Evolutionary conservation across 768 basidiomycete species (phyloP), one percentile per base, ranked within the genome.

Genomic region (Gymnopilus junonius): DNA sequence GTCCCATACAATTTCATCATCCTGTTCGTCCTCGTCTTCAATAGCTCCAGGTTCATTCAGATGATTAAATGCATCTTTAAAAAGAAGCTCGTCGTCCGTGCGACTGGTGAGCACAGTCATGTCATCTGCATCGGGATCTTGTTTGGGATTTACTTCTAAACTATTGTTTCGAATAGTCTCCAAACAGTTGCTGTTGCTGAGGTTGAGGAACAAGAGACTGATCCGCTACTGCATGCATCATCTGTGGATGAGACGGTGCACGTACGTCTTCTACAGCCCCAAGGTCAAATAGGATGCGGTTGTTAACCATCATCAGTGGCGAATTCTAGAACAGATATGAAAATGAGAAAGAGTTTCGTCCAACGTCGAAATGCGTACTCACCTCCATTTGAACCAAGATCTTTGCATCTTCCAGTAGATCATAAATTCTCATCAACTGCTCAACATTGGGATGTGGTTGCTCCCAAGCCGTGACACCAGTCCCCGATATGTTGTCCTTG

Each of bases 341-440:
- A 27, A 27, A 56, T 34, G 50, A 39, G 17, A 59, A 58, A 53
- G 35, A 45, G 8, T n/a, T 20, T 10, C 29, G 12, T 31, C 6
- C n/a, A 64, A 20, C n/a, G 48, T 55, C 8, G 29, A 59, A 50
- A 27, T 64, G 29, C 4, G 62, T 39, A 75, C 80, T 61, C 64
- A 92, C 92, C 80, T 88, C 83, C 59, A 84, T 76, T 59, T 82
- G 80, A 25, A 84, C 83, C 23, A 97, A 73, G 5, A 78, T 74
- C 65, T 77, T 82, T 1, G 90, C 91, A 70, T 97, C 94, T 14
- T 82, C 76, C 50, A 95, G 79, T 42, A 97, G 78, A 76, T 97
- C 97, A 48, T 86, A 83, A 61, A 99, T 92, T 66, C 97, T 83
- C 94, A 98, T 96, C 43, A 99, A 77, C 68, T 96, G 93, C 79